Base-by-base conservation (phyloP, 495 filamentous ascomycete species). In the Penicillium bovifimosum region DNA sequence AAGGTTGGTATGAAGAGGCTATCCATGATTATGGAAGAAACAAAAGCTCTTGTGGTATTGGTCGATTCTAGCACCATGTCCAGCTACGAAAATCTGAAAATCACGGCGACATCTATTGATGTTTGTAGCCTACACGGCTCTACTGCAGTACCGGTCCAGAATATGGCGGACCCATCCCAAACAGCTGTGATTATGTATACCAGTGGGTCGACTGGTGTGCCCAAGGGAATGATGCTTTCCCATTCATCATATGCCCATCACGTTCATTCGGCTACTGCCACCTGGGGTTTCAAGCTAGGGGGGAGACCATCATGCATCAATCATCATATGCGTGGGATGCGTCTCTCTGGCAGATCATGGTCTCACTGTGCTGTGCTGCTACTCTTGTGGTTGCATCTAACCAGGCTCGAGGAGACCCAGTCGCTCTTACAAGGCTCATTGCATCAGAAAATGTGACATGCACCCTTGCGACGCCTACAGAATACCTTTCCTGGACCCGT, bases 151-250 rank as follows among this genome's bases (percentile, higher is more conserved):
- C 2, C 38, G 3, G 24, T 31, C 2, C 11, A n/a, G 20, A 44
- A 41, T 5, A 41, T 45, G 44, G 51, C 50, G 5, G 40, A 27
- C 4, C 18, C 39, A 16, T 46, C 13, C 5, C 57, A 45, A 51
- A 52, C 49, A 58, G 74, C 65, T 47, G 47, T 58, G 24, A 57
- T 81, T 1, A 56, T 80, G 9, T 72, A 61, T 40, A 76, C 79
- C 6, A 69, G 68, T 39, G 66, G 67, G n/a, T 76, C 73, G 3
- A 68, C 67, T 1, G 67, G 70, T 0, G 54, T 29, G 0, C 68
- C 73, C 0, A 76, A 76, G 26, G 74, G 71, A 0, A 69, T 79
- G 5, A 38, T 56, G 7, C 42, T 76, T 3, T 50, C 28, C 1
- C 73, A 77, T 35, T 47, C 58, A 0, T 53, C 54, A 13, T 52